Percentiles rank a stretch among this genome's conserved stretches.
Evolutionary conservation across 306 rosid species (phyloP).

Genomic region (Ziziphus jujuba): DNA sequence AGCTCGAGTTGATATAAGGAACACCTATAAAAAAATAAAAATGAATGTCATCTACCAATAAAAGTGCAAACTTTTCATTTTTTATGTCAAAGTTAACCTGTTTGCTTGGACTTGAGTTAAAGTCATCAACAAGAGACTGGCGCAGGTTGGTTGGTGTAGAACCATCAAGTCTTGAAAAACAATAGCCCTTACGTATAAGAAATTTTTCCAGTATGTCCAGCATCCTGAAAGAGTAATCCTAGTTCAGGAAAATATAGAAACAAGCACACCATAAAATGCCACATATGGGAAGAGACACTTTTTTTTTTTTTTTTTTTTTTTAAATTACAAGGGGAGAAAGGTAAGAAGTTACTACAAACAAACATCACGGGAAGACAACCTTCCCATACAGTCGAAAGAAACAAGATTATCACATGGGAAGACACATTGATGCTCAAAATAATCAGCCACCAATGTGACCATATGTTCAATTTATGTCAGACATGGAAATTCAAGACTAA

Average conservation of each 20-base stretch:
- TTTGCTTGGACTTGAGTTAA: slow-evolving; percentile 94
- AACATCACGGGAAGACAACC: no score
- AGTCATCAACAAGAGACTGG: slow-evolving; percentile 82
- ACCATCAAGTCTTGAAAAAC: slow-evolving; percentile 94
- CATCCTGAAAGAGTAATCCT: slow-evolving; percentile 60
- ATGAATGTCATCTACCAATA: slow-evolving; percentile 13
- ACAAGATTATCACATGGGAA: no score
- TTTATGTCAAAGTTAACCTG: slow-evolving; percentile 44
- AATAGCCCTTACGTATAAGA: slow-evolving; percentile 81
- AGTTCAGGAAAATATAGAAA: slow-evolving; percentile 23
- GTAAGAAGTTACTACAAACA: no score
- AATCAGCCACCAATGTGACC: background rate
- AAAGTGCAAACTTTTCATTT: slow-evolving; percentile 19
- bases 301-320: no score
- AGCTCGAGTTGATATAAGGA: slow-evolving; percentile 92
- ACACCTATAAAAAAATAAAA: slow-evolving; percentile 56
- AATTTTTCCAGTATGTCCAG: slow-evolving; percentile 89
- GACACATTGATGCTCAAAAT: background rate
- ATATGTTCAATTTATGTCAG: background rate
- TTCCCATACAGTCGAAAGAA: no score
- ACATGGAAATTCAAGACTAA: no score
- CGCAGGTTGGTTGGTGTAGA: slow-evolving; percentile 85
- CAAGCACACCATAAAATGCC: background rate
- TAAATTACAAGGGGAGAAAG: no score
- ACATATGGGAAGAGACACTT: background rate